Percentiles rank a stretch among this genome's conserved stretches.
phyloP scores from a whole-genome alignment of 2,329 filamentous ascomycete species.

The Colletotrichum salicis region DNA sequence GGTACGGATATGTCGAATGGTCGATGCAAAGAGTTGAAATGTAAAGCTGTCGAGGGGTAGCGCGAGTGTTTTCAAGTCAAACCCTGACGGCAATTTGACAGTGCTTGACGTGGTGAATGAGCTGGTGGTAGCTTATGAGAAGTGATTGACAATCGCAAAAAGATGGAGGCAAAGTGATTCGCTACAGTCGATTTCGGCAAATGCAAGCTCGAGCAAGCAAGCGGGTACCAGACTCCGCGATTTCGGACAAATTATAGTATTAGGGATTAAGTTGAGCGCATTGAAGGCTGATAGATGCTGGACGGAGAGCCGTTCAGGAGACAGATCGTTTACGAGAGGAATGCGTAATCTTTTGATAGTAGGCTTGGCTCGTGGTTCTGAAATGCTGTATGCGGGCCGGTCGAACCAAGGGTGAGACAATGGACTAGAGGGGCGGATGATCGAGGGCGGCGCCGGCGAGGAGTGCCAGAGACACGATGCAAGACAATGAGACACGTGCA shows the following conservation, averaged over 20 bases:
- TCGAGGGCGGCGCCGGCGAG: conserved; percentile 17
- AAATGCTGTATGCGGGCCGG: conserved; percentile 33
- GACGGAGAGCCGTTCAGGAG: conserved; percentile 1
- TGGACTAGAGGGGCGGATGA: conserved; percentile 12
- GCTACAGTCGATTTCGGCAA: neutral
- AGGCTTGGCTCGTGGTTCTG: conserved; percentile 20
- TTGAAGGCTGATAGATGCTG: conserved; percentile 15
- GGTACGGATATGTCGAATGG: neutral
- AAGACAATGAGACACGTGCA: conserved; percentile 33
- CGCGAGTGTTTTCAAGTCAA: neutral
- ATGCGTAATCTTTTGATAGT: conserved; percentile 25
- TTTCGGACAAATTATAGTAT: conserved; percentile 35
- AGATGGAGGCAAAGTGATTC: neutral
- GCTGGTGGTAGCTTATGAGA: neutral
- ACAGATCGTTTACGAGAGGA: conserved; percentile 24
- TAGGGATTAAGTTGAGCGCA: conserved; percentile 34
- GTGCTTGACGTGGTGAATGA: neutral
- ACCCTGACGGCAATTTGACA: neutral
- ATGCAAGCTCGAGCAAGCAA: neutral
- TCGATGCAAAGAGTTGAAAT: neutral
- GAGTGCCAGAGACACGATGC: conserved; percentile 33
- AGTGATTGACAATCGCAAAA: neutral
- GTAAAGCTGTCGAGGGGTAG: neutral
- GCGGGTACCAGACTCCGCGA: conserved; percentile 36
- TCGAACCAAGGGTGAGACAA: conserved; percentile 35